Percentiles rank a stretch among this genome's conserved stretches.
Conservation (phyloP, 2,329 filamentous ascomycete species). For the Thelonectria blattea region DNA sequence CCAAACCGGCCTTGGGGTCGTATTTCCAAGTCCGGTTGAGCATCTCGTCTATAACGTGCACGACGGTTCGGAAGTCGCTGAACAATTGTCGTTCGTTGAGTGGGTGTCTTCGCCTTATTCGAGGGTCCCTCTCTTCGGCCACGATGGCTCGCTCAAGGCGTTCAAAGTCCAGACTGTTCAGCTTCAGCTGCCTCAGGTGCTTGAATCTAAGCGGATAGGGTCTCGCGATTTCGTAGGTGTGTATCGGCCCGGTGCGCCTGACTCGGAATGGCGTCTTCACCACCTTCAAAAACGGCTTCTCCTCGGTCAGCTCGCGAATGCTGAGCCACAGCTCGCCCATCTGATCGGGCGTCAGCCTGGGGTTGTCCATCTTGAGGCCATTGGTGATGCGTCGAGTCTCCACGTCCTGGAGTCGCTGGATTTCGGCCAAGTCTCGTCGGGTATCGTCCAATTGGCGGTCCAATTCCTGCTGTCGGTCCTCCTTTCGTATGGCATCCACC, state of each 20-base stretch:
- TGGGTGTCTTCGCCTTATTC: slow-evolving; percentile 30
- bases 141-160: slow-evolving; percentile 39
- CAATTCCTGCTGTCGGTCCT: slow-evolving; percentile 63
- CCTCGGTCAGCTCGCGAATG: slow-evolving; percentile 40
- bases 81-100: slow-evolving; percentile 37
- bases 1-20: slow-evolving; percentile 28
- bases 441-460: slow-evolving; percentile 65
- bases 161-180: slow-evolving; percentile 39
- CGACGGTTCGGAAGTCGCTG: slow-evolving; percentile 35
- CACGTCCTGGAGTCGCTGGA: slow-evolving; percentile 43
- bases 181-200: slow-evolving; percentile 29
- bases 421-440: slow-evolving; percentile 51
- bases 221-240: slow-evolving; percentile 35
- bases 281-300: slow-evolving; percentile 47
- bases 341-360: slow-evolving; percentile 35
- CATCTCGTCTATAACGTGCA: slow-evolving; percentile 40
- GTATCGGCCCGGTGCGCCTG: slow-evolving; percentile 37
- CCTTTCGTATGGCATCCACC: slow-evolving; percentile 65
- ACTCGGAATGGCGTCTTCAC: slow-evolving; percentile 40
- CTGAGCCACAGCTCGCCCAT: slow-evolving; percentile 42
- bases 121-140: slow-evolving; percentile 37
- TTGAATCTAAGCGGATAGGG: slow-evolving; percentile 35
- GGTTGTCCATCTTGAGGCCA: slow-evolving; percentile 12
- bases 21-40: slow-evolving; percentile 35
- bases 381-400: slow-evolving; percentile 28